Percentiles rank a stretch among this genome's conserved stretches.
phyloP scores from a whole-genome alignment of 768 basidiomycete species.

The Auricularia cornea region DNA sequence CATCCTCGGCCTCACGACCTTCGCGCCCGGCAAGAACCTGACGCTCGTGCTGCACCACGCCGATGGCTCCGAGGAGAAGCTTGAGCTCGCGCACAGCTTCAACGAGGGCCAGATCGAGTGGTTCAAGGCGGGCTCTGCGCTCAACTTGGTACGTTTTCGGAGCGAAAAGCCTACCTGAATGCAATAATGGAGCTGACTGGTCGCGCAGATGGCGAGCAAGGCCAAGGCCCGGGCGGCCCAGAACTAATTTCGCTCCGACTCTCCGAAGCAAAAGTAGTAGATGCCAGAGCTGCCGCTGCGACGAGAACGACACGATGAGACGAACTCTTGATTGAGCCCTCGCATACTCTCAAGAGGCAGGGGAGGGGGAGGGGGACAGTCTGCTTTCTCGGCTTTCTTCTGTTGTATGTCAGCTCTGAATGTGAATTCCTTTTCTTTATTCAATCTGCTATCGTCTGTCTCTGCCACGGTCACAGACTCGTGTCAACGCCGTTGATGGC shows the following conservation, averaged over 20 bases:
- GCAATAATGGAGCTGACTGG: background rate
- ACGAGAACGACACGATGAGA: background rate
- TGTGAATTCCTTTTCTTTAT: background rate
- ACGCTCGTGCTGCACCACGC: slow-evolving; percentile 73
- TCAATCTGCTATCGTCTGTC: too few species aligned
- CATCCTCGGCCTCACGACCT: slow-evolving; percentile 80
- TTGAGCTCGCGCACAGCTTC: slow-evolving; percentile 84
- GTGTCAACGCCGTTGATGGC: too few species aligned
- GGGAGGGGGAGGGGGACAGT: background rate
- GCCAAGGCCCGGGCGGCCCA: background rate
- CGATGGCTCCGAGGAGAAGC: slow-evolving; percentile 69
- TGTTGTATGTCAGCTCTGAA: background rate
- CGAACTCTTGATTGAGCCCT: too few species aligned
- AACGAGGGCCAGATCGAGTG: slow-evolving; percentile 96
- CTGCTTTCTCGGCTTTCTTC: background rate
- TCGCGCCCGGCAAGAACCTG: slow-evolving; percentile 89
- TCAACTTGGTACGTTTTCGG: slow-evolving; percentile 58
- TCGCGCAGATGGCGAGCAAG: background rate
- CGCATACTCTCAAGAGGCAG: background rate
- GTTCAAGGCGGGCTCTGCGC: slow-evolving; percentile 96
- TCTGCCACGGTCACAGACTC: too few species aligned
- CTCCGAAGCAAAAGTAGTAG: background rate
- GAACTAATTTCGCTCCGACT: background rate
- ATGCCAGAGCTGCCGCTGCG: background rate
- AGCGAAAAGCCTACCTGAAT: background rate